Base-by-base conservation (phyloP, 1,284 basidiomycete species). In the Termitomyces sp. region DNA sequence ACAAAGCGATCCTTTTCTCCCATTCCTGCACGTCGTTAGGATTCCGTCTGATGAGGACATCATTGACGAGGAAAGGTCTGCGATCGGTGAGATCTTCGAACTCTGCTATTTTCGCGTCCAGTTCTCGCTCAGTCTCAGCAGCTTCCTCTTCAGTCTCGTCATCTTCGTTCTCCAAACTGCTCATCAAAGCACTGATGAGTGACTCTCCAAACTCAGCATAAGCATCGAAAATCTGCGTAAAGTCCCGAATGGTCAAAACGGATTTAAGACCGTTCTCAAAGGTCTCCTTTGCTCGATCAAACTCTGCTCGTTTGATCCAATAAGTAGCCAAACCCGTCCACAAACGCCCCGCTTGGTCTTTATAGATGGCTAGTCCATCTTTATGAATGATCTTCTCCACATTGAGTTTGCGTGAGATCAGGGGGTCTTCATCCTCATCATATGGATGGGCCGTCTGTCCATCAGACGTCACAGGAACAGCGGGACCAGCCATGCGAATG, bases 1-100 rank as follows among this genome's bases (percentile, higher is more conserved):
- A 94, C 40, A 99, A 72, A 3, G 93, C 93, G n/a, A 98, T 84
- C 9, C 95, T 80, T 73, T 99, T 99, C 74, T 98, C 96, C 97
- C 97, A 99, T 69, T 99, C 97, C 64, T 97, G 94, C 0, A 99
- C 96, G 65, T 99, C 97, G 66, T 98, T 93, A 0, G 94, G 92
- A 75, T 99, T 99, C 62, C 97, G 78, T 54, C 97, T 79, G 26
- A 99, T 73, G 30, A 99, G 73, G 2, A 99, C 97, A 63, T 98
- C 95, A 67, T 99, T 99, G 52, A 98, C 88, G 56, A 99, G 77
- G 80, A 99, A 99, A 2, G 94, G 97, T 63, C 97, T 74, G 41
- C 95, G 80, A 68, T 99, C 97, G 84, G 98, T 97, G 60, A 99
- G 72, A 53, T 88, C 88, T 70, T 98, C 96, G 65, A 99, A 97